These are phyloP conservation scores for Boletus huronensis DNA, from an alignment of 768 basidiomycete species.

Conservation along the genomic window DNA sequence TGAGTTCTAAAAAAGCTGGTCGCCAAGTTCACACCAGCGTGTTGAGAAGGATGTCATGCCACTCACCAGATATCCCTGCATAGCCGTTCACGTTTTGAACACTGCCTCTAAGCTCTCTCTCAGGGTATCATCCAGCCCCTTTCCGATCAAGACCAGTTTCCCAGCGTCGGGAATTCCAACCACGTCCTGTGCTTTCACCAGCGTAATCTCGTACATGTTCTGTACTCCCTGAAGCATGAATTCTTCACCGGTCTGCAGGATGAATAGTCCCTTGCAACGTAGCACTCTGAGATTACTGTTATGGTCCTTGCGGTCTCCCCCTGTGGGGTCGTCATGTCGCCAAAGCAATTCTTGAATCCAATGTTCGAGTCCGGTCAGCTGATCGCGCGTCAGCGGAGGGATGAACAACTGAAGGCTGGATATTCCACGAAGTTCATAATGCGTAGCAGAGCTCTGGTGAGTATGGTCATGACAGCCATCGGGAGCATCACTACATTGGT, in stretches of 20 bases:
- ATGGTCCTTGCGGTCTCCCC: slow-evolving; percentile 10
- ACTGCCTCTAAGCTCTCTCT: slow-evolving; percentile 47
- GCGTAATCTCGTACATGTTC: slow-evolving; percentile 77
- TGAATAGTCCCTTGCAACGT: slow-evolving; percentile 85
- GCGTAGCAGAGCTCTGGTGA: slow-evolving; percentile 37
- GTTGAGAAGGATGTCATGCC: neutral
- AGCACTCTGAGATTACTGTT: slow-evolving; percentile 53
- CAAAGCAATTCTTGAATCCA: slow-evolving; percentile 84
- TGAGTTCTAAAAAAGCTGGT: neutral
- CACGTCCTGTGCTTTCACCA: slow-evolving; percentile 37
- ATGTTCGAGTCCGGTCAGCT: slow-evolving; percentile 57
- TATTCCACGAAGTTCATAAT: slow-evolving; percentile 79
- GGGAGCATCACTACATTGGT: slow-evolving; percentile 33
- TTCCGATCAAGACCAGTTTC: slow-evolving; percentile 87
- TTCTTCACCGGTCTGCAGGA: slow-evolving; percentile 47
- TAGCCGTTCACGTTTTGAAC: slow-evolving; percentile 3
- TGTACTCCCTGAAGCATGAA: slow-evolving; percentile 90
- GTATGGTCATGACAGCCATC: slow-evolving; percentile 31
- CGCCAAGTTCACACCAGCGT: neutral
- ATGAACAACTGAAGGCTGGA: slow-evolving; percentile 72
- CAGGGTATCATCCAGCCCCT: slow-evolving; percentile 60
- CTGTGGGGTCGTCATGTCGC: slow-evolving; percentile 59
- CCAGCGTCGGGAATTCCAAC: slow-evolving; percentile 59
- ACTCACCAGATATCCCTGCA: neutral
- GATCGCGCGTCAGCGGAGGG: slow-evolving; percentile 50